These are phyloP conservation scores for Puccinellia tenuiflora DNA, from an alignment of 176 grass and related monocot species.

Conservation along the genomic window DNA sequence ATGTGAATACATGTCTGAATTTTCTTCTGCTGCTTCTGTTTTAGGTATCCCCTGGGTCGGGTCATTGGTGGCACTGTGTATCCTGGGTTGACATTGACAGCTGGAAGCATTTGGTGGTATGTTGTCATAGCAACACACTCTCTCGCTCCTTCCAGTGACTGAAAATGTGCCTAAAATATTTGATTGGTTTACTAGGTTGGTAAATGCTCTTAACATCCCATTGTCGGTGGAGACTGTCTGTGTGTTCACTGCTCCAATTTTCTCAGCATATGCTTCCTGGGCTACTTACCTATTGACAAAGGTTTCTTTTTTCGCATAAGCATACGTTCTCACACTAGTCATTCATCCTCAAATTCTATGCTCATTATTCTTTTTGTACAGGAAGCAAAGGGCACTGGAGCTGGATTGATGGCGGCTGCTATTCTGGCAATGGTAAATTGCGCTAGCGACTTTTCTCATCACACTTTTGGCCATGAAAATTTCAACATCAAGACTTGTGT, in stretches of 20 bases:
- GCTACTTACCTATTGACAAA: conserved; percentile 97
- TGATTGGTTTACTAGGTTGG: conserved; percentile 44
- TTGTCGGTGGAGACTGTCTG: conserved; percentile 98
- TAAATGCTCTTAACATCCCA: conserved; percentile 91
- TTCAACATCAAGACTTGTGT: background rate
- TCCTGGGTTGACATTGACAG: conserved; percentile 94
- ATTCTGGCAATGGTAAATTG: conserved; percentile 78
- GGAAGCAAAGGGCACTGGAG: conserved; percentile 98
- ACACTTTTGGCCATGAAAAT: background rate
- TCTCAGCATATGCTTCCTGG: conserved; percentile 93
- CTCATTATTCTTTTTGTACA: conserved; percentile 23
- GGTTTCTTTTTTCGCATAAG: conserved; percentile 38
- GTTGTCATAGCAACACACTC: background rate
- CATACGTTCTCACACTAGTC: conserved; percentile 5
- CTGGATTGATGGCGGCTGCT: conserved; percentile 88
- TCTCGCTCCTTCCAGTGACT: background rate
- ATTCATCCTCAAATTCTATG: background rate
- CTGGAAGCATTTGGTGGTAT: conserved; percentile 96
- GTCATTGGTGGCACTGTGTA: conserved; percentile 97
- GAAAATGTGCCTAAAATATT: conserved; percentile 30
- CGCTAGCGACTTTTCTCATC: background rate
- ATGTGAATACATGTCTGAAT: background rate
- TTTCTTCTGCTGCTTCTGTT: background rate
- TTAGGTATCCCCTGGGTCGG: conserved; percentile 98
- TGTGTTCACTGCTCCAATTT: conserved; percentile 98